Percentiles rank a stretch among this genome's conserved stretches.
phyloP scores from a whole-genome alignment of 441 rosid species.

The Adansonia gregorii region DNA sequence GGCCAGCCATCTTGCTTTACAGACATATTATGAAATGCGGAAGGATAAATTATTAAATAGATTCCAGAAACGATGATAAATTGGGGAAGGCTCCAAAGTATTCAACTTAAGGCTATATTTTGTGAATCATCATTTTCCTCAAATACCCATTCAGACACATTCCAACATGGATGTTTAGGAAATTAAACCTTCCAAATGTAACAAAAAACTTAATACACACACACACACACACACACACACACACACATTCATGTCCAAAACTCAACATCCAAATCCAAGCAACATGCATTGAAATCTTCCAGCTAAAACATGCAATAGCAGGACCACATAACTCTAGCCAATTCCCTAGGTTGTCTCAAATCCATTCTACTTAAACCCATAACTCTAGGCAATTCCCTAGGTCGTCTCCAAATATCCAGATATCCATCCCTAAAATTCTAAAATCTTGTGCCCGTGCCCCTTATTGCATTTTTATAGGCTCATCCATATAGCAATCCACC shows the following conservation, averaged over 20 bases:
- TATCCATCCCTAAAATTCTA: background rate
- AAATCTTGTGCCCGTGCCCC: background rate
- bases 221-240: too few relatives aligned
- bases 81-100: background rate
- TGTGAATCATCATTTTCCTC: background rate
- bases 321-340: background rate
- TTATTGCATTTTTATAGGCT: too few relatives aligned
- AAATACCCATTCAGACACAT: background rate
- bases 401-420: background rate
- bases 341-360: background rate
- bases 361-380: background rate
- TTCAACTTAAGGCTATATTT: background rate
- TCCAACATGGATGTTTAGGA: background rate
- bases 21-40: background rate
- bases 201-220: background rate
- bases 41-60: background rate
- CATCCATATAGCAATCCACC: background rate
- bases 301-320: background rate
- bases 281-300: background rate
- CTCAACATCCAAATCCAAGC: background rate
- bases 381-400: background rate
- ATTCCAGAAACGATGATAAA: background rate
- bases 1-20: background rate
- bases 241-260: background rate
- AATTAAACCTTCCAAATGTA: background rate